Conservation (phyloP, 2,329 filamentous ascomycete genomes). For the Pezicula neosporulosa region DNA sequence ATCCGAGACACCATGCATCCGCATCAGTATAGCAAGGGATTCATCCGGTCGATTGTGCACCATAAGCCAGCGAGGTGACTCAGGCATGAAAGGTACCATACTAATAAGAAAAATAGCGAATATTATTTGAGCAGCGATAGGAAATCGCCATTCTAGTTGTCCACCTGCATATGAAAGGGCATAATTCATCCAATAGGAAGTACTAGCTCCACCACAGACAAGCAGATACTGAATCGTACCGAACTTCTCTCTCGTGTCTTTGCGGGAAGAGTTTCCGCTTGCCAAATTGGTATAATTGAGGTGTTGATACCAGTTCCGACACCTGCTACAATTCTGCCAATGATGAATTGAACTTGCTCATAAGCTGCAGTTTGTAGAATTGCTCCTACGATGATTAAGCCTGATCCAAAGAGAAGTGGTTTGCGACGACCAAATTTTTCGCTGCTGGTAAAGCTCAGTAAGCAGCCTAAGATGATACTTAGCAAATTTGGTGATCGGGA, state of each 20-base stretch:
- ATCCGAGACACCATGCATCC: constrained; percentile 66
- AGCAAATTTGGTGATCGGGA: too few species aligned
- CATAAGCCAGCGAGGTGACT: constrained; percentile 69
- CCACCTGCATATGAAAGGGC: constrained; percentile 45
- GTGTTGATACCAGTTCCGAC: constrained; percentile 53
- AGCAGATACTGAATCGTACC: constrained; percentile 2
- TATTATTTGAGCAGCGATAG: constrained; percentile 51
- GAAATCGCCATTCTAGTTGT: constrained; percentile 51
- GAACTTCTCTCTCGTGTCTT: constrained; percentile 44
- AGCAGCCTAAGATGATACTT: too few species aligned
- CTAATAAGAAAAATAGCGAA: constrained; percentile 53
- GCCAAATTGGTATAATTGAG: constrained; percentile 61
- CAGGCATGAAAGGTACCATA: constrained; percentile 38
- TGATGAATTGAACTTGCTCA: constrained; percentile 49
- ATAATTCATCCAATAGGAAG: constrained; percentile 56
- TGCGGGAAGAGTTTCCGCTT: constrained; percentile 59
- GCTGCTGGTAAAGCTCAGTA: too few species aligned
- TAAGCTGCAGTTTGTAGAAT: constrained; percentile 54
- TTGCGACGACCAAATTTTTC: constrained; percentile 41
- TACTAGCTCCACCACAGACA: constrained; percentile 27
- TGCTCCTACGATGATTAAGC: constrained; percentile 56
- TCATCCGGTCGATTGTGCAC: constrained; percentile 60
- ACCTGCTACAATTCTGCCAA: constrained; percentile 53
- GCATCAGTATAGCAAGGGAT: constrained; percentile 62
- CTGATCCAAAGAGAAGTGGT: constrained; percentile 52